phyloP scores from a whole-genome alignment of 2,329 filamentous ascomycete genomes.

The Zasmidium cellare region DNA sequence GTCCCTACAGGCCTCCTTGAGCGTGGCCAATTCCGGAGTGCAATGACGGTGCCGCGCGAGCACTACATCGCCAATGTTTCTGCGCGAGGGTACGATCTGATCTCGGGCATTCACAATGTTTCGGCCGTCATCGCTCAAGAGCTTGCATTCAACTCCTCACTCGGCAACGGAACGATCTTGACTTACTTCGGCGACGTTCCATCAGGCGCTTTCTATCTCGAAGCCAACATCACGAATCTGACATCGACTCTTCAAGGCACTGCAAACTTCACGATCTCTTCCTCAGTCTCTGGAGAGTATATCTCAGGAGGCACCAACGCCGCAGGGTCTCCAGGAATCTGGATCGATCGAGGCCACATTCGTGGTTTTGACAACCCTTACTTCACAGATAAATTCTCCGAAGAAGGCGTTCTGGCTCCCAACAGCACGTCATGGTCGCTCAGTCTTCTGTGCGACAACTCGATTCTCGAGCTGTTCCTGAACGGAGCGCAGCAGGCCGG shows the following conservation, averaged over 20 bases:
- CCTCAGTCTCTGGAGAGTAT: conserved; percentile 51
- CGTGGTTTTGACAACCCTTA: conserved; percentile 55
- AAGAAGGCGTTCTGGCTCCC: conserved; percentile 30
- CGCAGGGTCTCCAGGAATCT: conserved; percentile 40
- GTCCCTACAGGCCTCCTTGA: conserved; percentile 56
- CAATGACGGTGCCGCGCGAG: conserved; percentile 54
- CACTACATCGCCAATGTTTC: conserved; percentile 55
- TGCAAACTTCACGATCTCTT: conserved; percentile 56
- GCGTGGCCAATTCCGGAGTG: conserved; percentile 49
- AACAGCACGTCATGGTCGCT: conserved; percentile 38
- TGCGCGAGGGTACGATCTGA: conserved; percentile 53
- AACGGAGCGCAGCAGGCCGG: conserved; percentile 53
- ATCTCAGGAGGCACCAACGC: conserved; percentile 52
- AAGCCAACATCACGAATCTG: conserved; percentile 53
- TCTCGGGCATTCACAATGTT: conserved; percentile 53
- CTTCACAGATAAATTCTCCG: conserved; percentile 57
- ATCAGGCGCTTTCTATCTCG: conserved; percentile 56
- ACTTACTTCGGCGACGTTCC: conserved; percentile 53
- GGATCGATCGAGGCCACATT: conserved; percentile 53
- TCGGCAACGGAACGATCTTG: conserved; percentile 51
- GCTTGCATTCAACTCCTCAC: conserved; percentile 45
- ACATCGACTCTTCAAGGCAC: conserved; percentile 36
- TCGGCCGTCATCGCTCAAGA: conserved; percentile 47
- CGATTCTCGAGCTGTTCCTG: conserved; percentile 57
- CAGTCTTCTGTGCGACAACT: conserved; percentile 55